Percentiles rank a stretch among this genome's conserved stretches.
Conservation (phyloP, 768 basidiomycete species). For the Xanthoconium purpureum region DNA sequence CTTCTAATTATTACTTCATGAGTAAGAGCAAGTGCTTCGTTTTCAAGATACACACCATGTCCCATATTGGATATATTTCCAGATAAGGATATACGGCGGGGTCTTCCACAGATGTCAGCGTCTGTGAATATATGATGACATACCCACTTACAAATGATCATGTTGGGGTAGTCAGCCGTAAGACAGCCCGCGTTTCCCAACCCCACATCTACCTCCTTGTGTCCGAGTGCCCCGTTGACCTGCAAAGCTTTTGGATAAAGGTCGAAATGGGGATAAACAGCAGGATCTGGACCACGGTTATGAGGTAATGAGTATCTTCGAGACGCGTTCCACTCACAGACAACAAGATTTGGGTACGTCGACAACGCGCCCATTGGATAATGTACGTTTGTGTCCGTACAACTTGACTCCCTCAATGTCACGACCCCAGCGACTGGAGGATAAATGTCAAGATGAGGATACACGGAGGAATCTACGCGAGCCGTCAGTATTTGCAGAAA, state of each 20-base stretch:
- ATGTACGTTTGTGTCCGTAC: not conserved
- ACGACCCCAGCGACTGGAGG: slow-evolving; percentile 16
- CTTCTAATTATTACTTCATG: slow-evolving; percentile 6
- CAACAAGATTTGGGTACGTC: slow-evolving; percentile 14
- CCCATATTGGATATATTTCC: slow-evolving; percentile 36
- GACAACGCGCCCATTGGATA: not conserved
- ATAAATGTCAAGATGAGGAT: slow-evolving; percentile 43
- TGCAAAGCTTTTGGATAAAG: slow-evolving; percentile 35
- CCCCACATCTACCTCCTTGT: slow-evolving; percentile 37
- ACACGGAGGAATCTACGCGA: slow-evolving; percentile 36
- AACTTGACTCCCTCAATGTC: not conserved
- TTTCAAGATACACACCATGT: slow-evolving; percentile 7
- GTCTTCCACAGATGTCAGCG: slow-evolving; percentile 34
- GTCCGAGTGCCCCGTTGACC: slow-evolving; percentile 47
- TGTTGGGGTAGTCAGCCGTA: slow-evolving; percentile 22
- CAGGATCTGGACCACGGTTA: slow-evolving; percentile 31
- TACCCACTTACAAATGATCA: slow-evolving; percentile 29
- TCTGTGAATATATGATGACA: not conserved
- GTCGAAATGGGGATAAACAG: slow-evolving; percentile 40
- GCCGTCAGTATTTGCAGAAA: slow-evolving; percentile 5
- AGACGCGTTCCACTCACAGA: slow-evolving; percentile 11
- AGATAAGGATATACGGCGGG: slow-evolving; percentile 40
- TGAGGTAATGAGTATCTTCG: not conserved
- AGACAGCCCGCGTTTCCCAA: slow-evolving; percentile 6
- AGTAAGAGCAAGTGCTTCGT: not conserved